A percentile compares a stretch with the other conserved stretches of the same genome.
These are phyloP conservation scores for Nakaseomyces glabratus DNA, from an alignment of 1,139 yeast genomes.

Conservation along the genomic window DNA sequence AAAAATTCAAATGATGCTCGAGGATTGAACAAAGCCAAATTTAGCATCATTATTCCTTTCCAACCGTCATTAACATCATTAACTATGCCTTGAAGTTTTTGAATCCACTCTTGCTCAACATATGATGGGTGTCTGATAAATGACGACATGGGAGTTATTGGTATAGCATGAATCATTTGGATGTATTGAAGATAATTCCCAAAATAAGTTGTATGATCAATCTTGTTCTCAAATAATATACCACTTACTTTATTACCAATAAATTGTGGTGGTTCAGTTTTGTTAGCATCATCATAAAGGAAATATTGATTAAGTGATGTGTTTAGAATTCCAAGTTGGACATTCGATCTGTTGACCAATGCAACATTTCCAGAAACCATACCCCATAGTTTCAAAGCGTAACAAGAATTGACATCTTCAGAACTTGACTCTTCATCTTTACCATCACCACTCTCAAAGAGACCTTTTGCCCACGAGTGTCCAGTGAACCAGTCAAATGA, in stretches of 20 bases:
- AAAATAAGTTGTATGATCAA: slow-evolving; percentile 86
- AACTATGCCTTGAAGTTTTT: slow-evolving; percentile 41
- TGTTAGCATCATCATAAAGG: slow-evolving; percentile 43
- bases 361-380: slow-evolving; percentile 43
- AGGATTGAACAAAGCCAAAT: slow-evolving; percentile 73
- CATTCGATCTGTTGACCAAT: slow-evolving; percentile 47
- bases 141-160: slow-evolving; percentile 79
- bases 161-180: slow-evolving; percentile 93
- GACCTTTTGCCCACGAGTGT: slow-evolving; percentile 76
- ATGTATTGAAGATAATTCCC: slow-evolving; percentile 72
- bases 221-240: slow-evolving; percentile 73
- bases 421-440: slow-evolving; percentile 71
- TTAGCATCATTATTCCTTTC: slow-evolving; percentile 75
- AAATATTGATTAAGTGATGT: slow-evolving; percentile 55
- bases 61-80: slow-evolving; percentile 63
- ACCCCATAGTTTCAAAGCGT: slow-evolving; percentile 68
- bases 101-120: slow-evolving; percentile 74
- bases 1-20: slow-evolving; percentile 59
- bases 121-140: slow-evolving; percentile 59
- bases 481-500: slow-evolving; percentile 74
- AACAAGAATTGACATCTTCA: slow-evolving; percentile 67
- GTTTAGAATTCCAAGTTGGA: slow-evolving; percentile 53
- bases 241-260: slow-evolving; percentile 65
- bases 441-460: slow-evolving; percentile 67
- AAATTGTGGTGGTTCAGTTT: slow-evolving; percentile 43